phyloP scores from a whole-genome alignment of 495 filamentous ascomycete genomes.

The Podospora anserina region DNA sequence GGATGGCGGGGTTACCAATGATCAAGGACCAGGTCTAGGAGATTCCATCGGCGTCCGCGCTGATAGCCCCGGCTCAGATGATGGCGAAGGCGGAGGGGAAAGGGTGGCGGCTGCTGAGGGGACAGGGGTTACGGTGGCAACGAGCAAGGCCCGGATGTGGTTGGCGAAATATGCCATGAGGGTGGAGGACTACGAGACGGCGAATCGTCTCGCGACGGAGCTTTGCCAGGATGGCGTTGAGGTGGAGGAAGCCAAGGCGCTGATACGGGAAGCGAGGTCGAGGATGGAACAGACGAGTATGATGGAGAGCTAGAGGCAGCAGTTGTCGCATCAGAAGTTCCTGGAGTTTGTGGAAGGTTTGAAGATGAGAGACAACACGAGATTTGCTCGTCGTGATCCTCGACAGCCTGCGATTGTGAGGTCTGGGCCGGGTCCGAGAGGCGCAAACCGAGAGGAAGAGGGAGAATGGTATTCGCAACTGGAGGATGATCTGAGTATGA shows the following conservation, averaged over 20 bases:
- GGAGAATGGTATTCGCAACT: background rate
- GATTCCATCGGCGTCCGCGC: conserved; percentile 49
- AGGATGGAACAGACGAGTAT: conserved; percentile 59
- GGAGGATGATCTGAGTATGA: background rate
- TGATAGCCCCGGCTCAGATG: conserved; percentile 47
- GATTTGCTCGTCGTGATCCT: background rate
- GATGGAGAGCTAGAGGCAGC: conserved; percentile 30
- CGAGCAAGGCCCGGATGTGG: conserved; percentile 92
- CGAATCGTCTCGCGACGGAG: conserved; percentile 80
- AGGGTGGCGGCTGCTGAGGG: conserved; percentile 48
- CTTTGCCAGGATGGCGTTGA: conserved; percentile 95
- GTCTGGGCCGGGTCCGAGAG: background rate
- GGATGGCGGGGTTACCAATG: conserved; percentile 49
- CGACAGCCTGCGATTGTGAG: background rate
- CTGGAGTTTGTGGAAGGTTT: background rate
- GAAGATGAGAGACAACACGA: background rate
- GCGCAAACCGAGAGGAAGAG: background rate
- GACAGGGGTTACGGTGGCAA: conserved; percentile 79
- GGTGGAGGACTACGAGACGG: conserved; percentile 66
- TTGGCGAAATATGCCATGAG: conserved; percentile 78
- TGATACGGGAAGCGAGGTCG: conserved; percentile 84
- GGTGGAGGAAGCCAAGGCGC: conserved; percentile 95
- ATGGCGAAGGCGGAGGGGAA: conserved; percentile 44
- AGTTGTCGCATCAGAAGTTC: background rate
- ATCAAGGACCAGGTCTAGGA: conserved; percentile 34